Conservation (phyloP, 176 grass and related monocot genomes). For the Carex parvula region DNA sequence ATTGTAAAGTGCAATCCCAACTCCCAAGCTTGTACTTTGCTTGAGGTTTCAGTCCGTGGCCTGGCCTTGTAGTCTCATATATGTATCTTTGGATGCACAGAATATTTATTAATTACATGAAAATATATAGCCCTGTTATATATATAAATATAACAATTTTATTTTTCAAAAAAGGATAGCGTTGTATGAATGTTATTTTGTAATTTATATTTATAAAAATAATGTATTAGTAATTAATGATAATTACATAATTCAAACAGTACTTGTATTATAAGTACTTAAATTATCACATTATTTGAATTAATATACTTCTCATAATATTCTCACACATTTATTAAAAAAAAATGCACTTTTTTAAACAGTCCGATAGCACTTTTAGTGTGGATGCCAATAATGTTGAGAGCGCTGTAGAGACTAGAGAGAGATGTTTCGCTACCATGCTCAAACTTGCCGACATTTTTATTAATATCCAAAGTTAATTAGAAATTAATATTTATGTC, state of each 20-base stretch:
- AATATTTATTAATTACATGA: neutral
- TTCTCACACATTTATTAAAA: neutral
- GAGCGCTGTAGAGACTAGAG: neutral
- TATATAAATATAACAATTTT: too few species aligned
- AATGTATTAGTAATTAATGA: too few species aligned
- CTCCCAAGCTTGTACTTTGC: constrained; percentile 32
- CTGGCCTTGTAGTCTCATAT: constrained; percentile 15
- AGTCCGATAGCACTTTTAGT: neutral
- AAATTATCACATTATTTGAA: neutral
- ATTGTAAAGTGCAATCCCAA: constrained; percentile 28
- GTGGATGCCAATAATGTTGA: neutral
- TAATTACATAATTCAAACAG: neutral
- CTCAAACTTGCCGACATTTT: neutral
- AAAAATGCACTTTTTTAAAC: neutral
- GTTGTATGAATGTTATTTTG: too few species aligned
- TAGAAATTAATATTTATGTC: too few species aligned
- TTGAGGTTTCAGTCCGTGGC: neutral
- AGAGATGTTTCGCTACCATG: neutral
- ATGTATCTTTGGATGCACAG: neutral
- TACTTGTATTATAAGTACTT: neutral
- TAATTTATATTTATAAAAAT: too few species aligned
- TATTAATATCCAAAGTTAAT: too few species aligned
- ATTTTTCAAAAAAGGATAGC: too few species aligned
- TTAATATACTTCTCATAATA: neutral
- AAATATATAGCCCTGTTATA: too few species aligned